These are phyloP conservation scores for Fusarium kyushuense DNA, from an alignment of 2,329 filamentous ascomycete genomes.

Conservation along the genomic window DNA sequence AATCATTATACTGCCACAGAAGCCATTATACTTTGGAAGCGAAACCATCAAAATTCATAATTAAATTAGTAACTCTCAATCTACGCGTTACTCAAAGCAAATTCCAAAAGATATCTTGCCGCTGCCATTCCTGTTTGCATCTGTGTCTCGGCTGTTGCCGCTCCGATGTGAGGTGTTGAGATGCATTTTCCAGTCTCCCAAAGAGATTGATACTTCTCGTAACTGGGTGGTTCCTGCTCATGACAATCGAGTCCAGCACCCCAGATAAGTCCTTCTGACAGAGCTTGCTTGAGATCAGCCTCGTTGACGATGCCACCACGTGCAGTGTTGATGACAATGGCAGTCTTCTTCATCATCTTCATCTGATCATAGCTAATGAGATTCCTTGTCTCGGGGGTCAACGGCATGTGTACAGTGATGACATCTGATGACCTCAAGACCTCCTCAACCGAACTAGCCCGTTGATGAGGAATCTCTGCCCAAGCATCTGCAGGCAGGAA, in stretches of 20 bases:
- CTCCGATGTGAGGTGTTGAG: slow-evolving; percentile 61
- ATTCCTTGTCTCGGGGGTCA: slow-evolving; percentile 50
- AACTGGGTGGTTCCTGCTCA: slow-evolving; percentile 55
- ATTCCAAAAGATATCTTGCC: slow-evolving; percentile 41
- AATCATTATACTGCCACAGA: no score
- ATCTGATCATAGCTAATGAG: slow-evolving; percentile 52
- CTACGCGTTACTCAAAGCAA: slow-evolving; percentile 6
- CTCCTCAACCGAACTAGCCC: slow-evolving; percentile 50
- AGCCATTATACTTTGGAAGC: no score
- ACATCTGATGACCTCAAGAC: slow-evolving; percentile 52
- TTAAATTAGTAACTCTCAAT: no score
- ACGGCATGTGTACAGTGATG: slow-evolving; percentile 54
- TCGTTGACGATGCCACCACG: slow-evolving; percentile 58
- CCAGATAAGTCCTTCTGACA: slow-evolving; percentile 53
- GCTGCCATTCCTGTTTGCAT: slow-evolving; percentile 49
- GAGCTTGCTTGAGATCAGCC: slow-evolving; percentile 48
- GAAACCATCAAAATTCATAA: no score
- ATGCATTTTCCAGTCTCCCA: slow-evolving; percentile 51
- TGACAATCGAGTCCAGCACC: slow-evolving; percentile 57
- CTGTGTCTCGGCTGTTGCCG: slow-evolving; percentile 55
- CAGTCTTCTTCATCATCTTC: slow-evolving; percentile 53
- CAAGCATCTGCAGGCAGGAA: slow-evolving; percentile 51
- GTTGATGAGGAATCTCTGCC: slow-evolving; percentile 50
- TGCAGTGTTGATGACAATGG: slow-evolving; percentile 57
- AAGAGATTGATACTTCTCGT: slow-evolving; percentile 51